Conservation (phyloP, 179 eudicot genomes). For the Camellia oleifera region DNA sequence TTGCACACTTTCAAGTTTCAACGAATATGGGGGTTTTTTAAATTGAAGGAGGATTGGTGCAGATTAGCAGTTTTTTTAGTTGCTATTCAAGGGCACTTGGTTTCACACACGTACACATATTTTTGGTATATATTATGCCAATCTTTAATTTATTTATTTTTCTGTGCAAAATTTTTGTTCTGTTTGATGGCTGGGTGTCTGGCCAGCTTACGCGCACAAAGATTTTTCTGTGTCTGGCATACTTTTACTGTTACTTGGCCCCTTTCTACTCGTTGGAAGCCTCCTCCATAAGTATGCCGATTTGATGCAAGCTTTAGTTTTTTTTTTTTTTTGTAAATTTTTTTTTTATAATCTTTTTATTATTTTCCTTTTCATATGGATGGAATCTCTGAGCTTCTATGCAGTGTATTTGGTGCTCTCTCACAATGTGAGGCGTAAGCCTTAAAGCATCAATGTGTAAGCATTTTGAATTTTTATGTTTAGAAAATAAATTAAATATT, state of each 20-base stretch:
- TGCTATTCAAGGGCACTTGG: neutral
- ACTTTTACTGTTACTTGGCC: neutral
- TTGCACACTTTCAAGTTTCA: neutral
- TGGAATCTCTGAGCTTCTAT: slow-evolving; percentile 10
- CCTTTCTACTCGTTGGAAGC: neutral
- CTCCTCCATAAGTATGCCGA: neutral
- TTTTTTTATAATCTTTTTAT: neutral
- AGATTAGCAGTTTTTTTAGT: neutral
- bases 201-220: too few relatives aligned
- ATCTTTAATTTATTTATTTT: neutral
- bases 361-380: neutral
- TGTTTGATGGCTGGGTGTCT: too few relatives aligned
- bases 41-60: neutral
- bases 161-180: neutral
- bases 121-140: neutral
- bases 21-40: neutral
- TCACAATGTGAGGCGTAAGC: neutral
- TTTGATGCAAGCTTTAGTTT: neutral
- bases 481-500: too few relatives aligned
- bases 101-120: neutral
- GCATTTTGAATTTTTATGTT: too few relatives aligned
- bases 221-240: neutral
- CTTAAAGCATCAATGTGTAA: too few relatives aligned
- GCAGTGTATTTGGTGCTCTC: neutral
- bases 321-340: neutral